Evolutionary conservation across 1,284 basidiomycete genomes (phyloP), one percentile per base, ranked within the genome.

Genomic region (Pyrrhoderma noxium): DNA sequence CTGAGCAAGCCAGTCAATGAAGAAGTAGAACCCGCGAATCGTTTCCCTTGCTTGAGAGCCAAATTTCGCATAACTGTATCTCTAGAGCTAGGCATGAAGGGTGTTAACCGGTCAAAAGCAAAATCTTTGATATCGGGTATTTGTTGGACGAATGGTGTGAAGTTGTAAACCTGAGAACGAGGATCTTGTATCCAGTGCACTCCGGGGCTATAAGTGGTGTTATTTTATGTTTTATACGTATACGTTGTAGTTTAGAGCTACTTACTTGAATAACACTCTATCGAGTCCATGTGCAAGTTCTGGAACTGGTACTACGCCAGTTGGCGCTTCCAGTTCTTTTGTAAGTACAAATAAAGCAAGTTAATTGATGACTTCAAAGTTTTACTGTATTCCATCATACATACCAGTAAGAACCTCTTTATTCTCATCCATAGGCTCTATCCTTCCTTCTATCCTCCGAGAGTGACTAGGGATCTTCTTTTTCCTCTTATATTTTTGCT

Each of bases 111-210:
- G 53, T 89, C 81, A 55, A 93, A 96, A n/a, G 87, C 92, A 61
- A 98, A 98, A 45, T 94, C 81, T n/a, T 79, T 79, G 2, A 93
- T 82, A 51, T 80, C 73, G 0, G 93, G 89, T 41, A 98, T 80
- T 5, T 68, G 68, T 62, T 86, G 78, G 2, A 92, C 68, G 61
- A 76, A 78, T 1, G 80, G 77, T 0, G 82, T 69, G 62, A 92
- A 98, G 64, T 96, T 96, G 70, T 91, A 95, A 5, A 91, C 85
- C 4, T 81, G 76, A 0, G 92, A 89, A 8, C 90, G 76, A 1
- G 90, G 88, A 61, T 99, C 93, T 60, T 83, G 81, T 1, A 97
- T 67, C 82, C 89, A 91, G 62, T 95, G 89, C 0, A 96, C 85
- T n/a, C 93, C 93, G 2, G 90, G 89, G 59, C 90, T 93, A 53